Evolutionary conservation across 2,329 filamentous ascomycete species (phyloP), one percentile per base, ranked within the genome.

Genomic region (Cercospora sp.): DNA sequence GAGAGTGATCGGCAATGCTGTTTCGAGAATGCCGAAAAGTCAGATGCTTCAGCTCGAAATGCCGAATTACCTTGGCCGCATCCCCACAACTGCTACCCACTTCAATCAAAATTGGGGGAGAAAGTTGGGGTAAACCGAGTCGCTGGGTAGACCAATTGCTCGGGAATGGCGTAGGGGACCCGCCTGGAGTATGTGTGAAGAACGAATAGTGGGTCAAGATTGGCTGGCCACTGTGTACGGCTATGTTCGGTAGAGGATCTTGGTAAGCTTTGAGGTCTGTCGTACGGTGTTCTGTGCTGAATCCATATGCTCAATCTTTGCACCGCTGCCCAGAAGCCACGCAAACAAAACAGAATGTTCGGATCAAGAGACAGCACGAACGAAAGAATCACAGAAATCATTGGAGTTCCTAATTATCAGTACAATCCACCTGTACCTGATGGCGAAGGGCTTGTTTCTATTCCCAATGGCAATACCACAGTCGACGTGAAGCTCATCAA

Each of bases 301-400:
- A 2, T 10, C 6, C 9, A 49, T 8, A 21, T 49, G 7, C 43
- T 21, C 10, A 9, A 49, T 1, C 43, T 45, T 18, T 18, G n/a
- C 0, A 10, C 28, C 7, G 37, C 37, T 43, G 1, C 37, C 16
- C 37, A 43, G 37, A n/a, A 43, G 37, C 37, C 4, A 21, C 0
- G 21, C 18, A 3, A 24, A 13, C 10, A 9, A 53, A 28, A 28
- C 24, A 55, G 21, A 28, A 55, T 55, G 49, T 55, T 55, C 49
- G 49, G 49, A 55, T 55, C 49, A 8, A 24, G 49, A 55, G 49
- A 55, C 49, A 55, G 49, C 24, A 55, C 49, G 49, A 55, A 55
- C 49, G 5, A 24, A 7, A 28, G 21, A 28, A 28, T 55, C 13
- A 28, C 49, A 24, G 5, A 55, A n/a, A n/a, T 55, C 13, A 55